A percentile compares a stretch with the other conserved stretches of the same genome.
Conservation (phyloP, 345 rosid genomes). For the Erodium maritimum region DNA sequence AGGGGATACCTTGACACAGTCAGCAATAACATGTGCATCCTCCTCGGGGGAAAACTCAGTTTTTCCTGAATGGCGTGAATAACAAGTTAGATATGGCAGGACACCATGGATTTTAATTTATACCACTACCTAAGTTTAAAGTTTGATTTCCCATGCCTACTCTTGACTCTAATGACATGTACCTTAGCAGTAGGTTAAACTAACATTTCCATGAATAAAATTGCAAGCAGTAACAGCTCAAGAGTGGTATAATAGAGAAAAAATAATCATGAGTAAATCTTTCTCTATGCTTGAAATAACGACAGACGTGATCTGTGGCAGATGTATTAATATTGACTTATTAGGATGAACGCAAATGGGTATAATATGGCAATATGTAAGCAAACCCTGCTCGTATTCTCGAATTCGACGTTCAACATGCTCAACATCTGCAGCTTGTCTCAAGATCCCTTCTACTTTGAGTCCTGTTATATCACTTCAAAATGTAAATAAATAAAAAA, state of each 20-base stretch:
- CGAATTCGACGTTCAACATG: slow-evolving; percentile 83
- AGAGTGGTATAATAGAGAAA: too few species aligned
- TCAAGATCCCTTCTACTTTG: slow-evolving; percentile 84
- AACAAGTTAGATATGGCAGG: slow-evolving; percentile 5
- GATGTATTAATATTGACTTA: neutral
- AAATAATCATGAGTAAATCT: too few species aligned
- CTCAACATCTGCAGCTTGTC: slow-evolving; percentile 98
- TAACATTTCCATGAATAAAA: too few species aligned
- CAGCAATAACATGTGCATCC: slow-evolving; percentile 89
- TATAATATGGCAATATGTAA: neutral
- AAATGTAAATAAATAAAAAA: too few species aligned
- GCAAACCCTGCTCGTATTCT: slow-evolving; percentile 86
- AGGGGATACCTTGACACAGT: slow-evolving; percentile 73
- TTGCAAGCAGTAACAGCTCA: neutral
- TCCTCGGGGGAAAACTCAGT: slow-evolving; percentile 54
- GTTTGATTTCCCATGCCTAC: neutral
- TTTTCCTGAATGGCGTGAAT: slow-evolving; percentile 47
- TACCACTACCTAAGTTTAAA: neutral
- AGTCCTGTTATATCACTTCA: slow-evolving; percentile 33
- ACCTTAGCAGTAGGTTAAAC: neutral
- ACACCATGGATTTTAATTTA: neutral
- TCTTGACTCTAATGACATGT: neutral
- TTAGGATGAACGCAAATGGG: slow-evolving; percentile 5
- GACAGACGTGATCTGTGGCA: too few species aligned
- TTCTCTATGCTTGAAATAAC: neutral